phyloP scores from a whole-genome alignment of 768 basidiomycete genomes.

The Lactarius quietus region DNA sequence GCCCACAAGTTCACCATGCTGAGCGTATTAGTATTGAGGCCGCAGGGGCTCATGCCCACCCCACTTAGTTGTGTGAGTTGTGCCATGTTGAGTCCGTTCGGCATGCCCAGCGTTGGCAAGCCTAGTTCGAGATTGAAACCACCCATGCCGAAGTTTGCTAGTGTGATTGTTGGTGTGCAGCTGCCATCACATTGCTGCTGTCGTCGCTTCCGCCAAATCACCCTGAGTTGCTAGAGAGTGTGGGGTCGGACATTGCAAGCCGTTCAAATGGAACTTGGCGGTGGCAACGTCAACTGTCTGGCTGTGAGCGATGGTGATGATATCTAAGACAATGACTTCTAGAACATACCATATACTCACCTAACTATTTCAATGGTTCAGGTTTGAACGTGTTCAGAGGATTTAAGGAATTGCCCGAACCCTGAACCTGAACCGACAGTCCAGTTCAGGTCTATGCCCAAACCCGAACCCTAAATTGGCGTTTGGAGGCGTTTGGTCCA shows the following conservation, averaged over 20 bases:
- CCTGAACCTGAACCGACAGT: no score
- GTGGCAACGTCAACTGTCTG: constrained; percentile 59
- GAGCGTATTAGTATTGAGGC: constrained; percentile 65
- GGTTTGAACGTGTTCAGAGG: no score
- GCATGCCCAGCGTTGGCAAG: constrained; percentile 46
- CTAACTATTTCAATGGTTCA: no score
- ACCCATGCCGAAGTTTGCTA: constrained; percentile 40
- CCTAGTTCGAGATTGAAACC: constrained; percentile 46
- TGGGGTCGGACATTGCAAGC: constrained; percentile 69
- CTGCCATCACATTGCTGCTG: constrained; percentile 32
- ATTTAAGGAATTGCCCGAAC: no score
- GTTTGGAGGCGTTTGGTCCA: no score
- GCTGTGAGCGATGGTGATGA: constrained; percentile 25
- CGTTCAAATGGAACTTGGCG: constrained; percentile 53
- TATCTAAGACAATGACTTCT: constrained; percentile 31
- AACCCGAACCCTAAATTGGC: no score
- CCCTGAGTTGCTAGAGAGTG: constrained; percentile 50
- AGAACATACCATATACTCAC: no score
- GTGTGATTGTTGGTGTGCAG: constrained; percentile 31
- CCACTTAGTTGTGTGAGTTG: constrained; percentile 43
- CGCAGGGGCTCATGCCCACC: constrained; percentile 42
- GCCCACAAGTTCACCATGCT: constrained; percentile 51
- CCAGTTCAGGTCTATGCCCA: no score
- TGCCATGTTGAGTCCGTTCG: constrained; percentile 34
- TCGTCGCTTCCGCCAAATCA: constrained; percentile 46